Base-by-base conservation (phyloP, 2,329 filamentous ascomycete genomes). In the Dryadomyces quercus-mongolicae region DNA sequence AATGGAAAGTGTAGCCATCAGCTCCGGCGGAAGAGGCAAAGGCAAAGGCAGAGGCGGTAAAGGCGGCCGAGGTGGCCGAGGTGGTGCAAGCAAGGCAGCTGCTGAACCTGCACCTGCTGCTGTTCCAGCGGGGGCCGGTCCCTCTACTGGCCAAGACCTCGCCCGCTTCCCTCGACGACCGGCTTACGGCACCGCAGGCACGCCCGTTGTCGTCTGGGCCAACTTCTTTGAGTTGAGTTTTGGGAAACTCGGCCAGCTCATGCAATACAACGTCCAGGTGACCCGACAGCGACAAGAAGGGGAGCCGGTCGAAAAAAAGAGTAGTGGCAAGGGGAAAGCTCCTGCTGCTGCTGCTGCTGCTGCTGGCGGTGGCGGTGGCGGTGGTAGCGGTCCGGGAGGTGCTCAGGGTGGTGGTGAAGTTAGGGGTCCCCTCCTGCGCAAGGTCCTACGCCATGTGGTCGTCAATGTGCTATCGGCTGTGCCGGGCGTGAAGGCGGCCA, bases 201-300 rank as follows among this genome's bases (percentile, higher is more conserved):
- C 49, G 1, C 47, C 62, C 0, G 70, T 77, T 2, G 60, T 66
- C 1, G 65, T 81, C 0, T 80, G 76, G 75, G 67, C 76, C 5
- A 81, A 82, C 62, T 81, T 76, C 59, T 80, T 78, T 59, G 65
- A 65, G 1, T 55, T 81, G 49, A 61, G 67, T 7, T 58, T 74
- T 8, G 38, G 45, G 22, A 51, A 68, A 69, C 44, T 60, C 65
- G 0, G 60, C 20, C 2, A 16, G 6, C 49, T 78, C 5, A 73
- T 69, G 61, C 74, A 70, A 55, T 81, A 81, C 61, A 68, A 66
- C 2, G 56, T 80, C 10, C 64, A 69, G 1, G 69, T 72, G 12
- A 22, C 16, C 10, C 42, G 42, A 4, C 36, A 40, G 25, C 25
- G 25, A 40, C 10, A 40, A 12, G 36, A 40, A 9, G 36, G 15